A percentile compares a stretch with the other conserved stretches of the same genome.
These are phyloP conservation scores for Raffaelea deltoideospora DNA, from an alignment of 2,329 filamentous ascomycete species.

Conservation along the genomic window DNA sequence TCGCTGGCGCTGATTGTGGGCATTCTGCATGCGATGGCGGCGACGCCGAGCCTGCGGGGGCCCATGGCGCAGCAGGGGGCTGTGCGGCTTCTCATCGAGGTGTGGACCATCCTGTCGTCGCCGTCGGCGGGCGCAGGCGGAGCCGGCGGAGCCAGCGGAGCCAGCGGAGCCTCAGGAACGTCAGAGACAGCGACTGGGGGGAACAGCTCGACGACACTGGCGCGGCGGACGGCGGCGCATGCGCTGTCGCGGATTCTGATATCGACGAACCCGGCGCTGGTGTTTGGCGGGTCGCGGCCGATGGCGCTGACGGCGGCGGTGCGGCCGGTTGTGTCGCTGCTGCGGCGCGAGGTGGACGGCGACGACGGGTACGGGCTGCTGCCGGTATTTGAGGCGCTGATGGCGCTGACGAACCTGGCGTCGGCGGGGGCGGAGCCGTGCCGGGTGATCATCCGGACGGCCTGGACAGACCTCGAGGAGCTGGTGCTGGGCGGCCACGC, in stretches of 20 bases:
- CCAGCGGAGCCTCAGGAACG: too few relatives aligned
- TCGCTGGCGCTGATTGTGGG: constrained; percentile 59
- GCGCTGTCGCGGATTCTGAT: constrained; percentile 76
- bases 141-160: too few relatives aligned
- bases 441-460: constrained; percentile 53
- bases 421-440: constrained; percentile 57
- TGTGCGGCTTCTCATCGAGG: constrained; percentile 64
- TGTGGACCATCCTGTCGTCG: constrained; percentile 45
- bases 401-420: constrained; percentile 88
- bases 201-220: too few relatives aligned
- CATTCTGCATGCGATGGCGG: constrained; percentile 65
- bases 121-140: constrained; percentile 20
- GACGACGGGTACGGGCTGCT: constrained; percentile 67
- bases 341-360: constrained; percentile 34
- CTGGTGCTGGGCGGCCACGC: constrained; percentile 62
- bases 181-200: too few relatives aligned
- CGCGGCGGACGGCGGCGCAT: constrained; percentile 53
- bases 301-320: constrained; percentile 67
- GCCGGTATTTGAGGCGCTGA: constrained; percentile 76
- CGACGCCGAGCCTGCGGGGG: constrained; percentile 58
- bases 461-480: constrained; percentile 69
- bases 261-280: constrained; percentile 66
- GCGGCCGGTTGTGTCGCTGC: constrained; percentile 61
- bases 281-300: constrained; percentile 66
- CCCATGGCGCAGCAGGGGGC: constrained; percentile 87